Conservation (phyloP, 176 grass and related monocot species). For the Musa acuminata region DNA sequence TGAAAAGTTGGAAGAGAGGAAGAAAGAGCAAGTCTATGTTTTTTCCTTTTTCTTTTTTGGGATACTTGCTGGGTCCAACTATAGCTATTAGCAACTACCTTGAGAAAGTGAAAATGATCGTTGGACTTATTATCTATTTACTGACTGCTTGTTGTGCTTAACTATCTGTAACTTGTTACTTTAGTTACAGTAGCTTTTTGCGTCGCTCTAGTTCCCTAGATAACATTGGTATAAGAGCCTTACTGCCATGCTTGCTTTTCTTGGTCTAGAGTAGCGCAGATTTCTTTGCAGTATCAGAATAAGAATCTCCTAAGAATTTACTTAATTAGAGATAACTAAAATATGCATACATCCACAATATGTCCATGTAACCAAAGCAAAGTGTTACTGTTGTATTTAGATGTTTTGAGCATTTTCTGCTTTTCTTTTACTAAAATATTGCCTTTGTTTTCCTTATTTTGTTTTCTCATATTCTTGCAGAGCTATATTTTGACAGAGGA, state of each 20-base stretch:
- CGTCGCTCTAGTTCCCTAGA: background rate
- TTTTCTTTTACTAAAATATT: background rate
- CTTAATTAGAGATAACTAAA: background rate
- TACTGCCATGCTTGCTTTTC: background rate
- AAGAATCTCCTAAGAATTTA: background rate
- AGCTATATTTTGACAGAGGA: constrained; percentile 77
- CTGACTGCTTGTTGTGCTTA: no score
- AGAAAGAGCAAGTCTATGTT: no score
- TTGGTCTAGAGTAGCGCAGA: background rate
- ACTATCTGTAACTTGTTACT: no score
- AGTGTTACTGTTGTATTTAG: background rate
- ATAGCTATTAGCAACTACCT: no score
- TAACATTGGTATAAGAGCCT: background rate
- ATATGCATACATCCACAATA: background rate
- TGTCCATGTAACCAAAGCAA: background rate
- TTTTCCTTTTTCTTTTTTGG: no score
- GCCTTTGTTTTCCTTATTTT: constrained; percentile 1
- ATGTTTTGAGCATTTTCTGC: background rate
- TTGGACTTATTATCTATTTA: no score
- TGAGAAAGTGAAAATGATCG: no score
- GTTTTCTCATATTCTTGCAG: constrained; percentile 32
- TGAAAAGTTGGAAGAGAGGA: background rate
- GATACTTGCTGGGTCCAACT: no score
- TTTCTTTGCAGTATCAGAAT: background rate
- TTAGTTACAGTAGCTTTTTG: background rate